Percentiles rank a stretch among this genome's conserved stretches.
Evolutionary conservation across 345 rosid species (phyloP).

Genomic region (Eucalyptus marginata): DNA sequence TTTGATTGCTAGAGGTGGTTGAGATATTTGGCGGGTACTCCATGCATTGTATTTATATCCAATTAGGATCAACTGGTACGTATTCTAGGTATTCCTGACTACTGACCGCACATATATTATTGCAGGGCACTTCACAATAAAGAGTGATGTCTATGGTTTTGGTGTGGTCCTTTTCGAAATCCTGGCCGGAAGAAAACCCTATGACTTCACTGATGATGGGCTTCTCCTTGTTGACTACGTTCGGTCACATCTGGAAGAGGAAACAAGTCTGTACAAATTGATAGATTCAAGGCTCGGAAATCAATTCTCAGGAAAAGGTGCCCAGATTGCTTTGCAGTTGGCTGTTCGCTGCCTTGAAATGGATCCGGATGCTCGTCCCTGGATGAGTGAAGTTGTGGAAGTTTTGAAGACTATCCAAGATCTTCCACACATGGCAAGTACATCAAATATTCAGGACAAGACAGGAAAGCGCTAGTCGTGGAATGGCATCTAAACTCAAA

Average conservation of each 20-base stretch:
- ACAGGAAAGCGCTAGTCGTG: background rate
- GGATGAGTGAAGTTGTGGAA: conserved; percentile 80
- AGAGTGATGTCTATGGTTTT: conserved; percentile 72
- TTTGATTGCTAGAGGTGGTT: background rate
- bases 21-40: background rate
- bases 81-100: background rate
- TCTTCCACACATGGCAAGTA: conserved; percentile 42
- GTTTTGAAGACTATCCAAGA: conserved; percentile 49
- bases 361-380: conserved; percentile 73
- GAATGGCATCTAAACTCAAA: background rate
- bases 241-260: conserved; percentile 55
- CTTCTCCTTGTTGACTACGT: background rate
- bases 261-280: conserved; percentile 43
- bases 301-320: conserved; percentile 69
- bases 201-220: too few species aligned
- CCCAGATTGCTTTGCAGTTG: conserved; percentile 64
- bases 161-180: conserved; percentile 77
- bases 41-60: background rate
- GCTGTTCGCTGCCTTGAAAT: conserved; percentile 70
- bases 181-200: conserved; percentile 53
- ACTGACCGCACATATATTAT: rapidly evolving
- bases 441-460: too few species aligned
- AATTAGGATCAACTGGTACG: rapidly evolving
- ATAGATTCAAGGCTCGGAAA: conserved; percentile 80
- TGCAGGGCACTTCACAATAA: conserved; percentile 51